A percentile compares a stretch with the other conserved stretches of the same genome.
Conservation (phyloP, 495 filamentous ascomycete genomes). For the Bacidia rubella region DNA sequence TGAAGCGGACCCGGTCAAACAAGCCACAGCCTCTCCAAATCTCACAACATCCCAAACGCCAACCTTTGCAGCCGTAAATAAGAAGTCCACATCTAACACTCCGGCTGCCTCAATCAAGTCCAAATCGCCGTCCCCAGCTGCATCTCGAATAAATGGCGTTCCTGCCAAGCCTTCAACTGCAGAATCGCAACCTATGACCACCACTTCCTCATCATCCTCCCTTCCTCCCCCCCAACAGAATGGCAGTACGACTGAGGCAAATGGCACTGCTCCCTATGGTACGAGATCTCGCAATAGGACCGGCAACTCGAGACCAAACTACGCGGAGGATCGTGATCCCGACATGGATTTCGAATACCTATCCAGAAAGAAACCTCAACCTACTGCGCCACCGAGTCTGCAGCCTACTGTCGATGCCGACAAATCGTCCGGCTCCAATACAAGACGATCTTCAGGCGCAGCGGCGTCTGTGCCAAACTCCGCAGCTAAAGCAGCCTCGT, state of each 20-base stretch:
- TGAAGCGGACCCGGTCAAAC: constrained; percentile 11
- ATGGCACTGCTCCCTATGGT: constrained; percentile 64
- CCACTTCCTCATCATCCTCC: constrained; percentile 31
- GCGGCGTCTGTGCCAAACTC: constrained; percentile 11
- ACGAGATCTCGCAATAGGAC: constrained; percentile 89
- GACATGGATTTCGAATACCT: constrained; percentile 65
- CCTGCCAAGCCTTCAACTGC: constrained; percentile 6
- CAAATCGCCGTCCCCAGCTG: constrained; percentile 7
- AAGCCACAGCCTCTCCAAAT: constrained; percentile 6
- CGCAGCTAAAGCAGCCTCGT: constrained; percentile 17
- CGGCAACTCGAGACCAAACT: constrained; percentile 71
- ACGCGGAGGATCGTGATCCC: constrained; percentile 89
- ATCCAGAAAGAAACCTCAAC: constrained; percentile 34
- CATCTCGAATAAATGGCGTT: constrained; percentile 5
- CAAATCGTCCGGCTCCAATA: constrained; percentile 27
- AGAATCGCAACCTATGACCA: constrained; percentile 37
- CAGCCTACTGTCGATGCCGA: constrained; percentile 25
- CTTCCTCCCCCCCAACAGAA: constrained; percentile 27
- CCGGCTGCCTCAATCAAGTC: constrained; percentile 9
- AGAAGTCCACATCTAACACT: constrained; percentile 4
- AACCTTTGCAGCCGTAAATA: constrained; percentile 7
- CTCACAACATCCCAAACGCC: constrained; percentile 8
- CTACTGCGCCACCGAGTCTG: constrained; percentile 3
- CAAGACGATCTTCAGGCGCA: constrained; percentile 30
- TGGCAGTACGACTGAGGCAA: constrained; percentile 30